Percentiles rank a stretch among this genome's conserved stretches.
Evolutionary conservation across 2,329 filamentous ascomycete species (phyloP).

Genomic region (Fusarium globosum): DNA sequence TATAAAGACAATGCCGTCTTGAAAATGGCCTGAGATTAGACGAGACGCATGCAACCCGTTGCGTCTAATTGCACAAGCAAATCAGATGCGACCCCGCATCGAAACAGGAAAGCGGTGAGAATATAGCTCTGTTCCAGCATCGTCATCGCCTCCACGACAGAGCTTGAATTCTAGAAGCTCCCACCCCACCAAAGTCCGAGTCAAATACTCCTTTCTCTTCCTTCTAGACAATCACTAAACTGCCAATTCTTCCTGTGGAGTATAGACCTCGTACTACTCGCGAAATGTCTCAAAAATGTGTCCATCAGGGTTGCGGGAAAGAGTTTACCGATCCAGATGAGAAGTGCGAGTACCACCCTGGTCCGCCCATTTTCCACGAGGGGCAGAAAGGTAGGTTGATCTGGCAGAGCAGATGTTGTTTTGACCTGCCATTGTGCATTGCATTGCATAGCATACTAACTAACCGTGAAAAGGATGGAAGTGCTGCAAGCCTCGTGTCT

Average conservation of each 20-base stretch:
- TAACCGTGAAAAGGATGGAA: slow-evolving; percentile 81
- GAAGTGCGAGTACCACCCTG: slow-evolving; percentile 90
- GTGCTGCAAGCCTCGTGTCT: slow-evolving; percentile 96
- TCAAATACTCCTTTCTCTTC: slow-evolving; percentile 15
- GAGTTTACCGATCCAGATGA: slow-evolving; percentile 83
- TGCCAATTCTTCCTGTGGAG: slow-evolving; percentile 8
- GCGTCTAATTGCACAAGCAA: slow-evolving; percentile 13
- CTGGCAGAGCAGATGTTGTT: not conserved
- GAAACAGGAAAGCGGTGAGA: slow-evolving; percentile 52
- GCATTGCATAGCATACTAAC: not conserved
- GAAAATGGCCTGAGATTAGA: slow-evolving; percentile 28
- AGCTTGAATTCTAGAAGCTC: slow-evolving; percentile 55
- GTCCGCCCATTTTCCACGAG: slow-evolving; percentile 95
- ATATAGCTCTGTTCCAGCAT: slow-evolving; percentile 27
- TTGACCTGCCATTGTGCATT: not conserved
- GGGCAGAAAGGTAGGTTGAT: slow-evolving; percentile 86
- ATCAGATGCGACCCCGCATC: slow-evolving; percentile 45
- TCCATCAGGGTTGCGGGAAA: slow-evolving; percentile 96
- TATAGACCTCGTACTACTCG: not conserved
- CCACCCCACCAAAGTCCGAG: slow-evolving; percentile 47
- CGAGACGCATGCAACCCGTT: slow-evolving; percentile 6
- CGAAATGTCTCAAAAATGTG: slow-evolving; percentile 83
- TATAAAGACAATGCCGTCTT: not conserved
- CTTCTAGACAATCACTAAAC: slow-evolving; percentile 2
- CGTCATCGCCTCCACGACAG: slow-evolving; percentile 41